These are phyloP conservation scores for Jackrogersella multiformis DNA, from an alignment of 495 filamentous ascomycete species.

Conservation along the genomic window DNA sequence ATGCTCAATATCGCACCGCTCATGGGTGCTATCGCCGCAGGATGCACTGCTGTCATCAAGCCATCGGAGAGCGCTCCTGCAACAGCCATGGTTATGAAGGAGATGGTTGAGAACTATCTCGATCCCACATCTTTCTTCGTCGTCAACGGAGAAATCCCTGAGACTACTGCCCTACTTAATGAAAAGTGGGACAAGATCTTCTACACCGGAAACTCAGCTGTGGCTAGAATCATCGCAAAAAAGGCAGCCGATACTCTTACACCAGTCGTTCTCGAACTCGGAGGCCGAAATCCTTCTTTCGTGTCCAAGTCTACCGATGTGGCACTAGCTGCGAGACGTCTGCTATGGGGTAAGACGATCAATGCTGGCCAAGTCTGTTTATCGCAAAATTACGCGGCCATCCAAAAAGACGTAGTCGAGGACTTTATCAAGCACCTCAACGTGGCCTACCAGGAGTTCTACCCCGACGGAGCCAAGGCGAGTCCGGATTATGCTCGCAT, in stretches of 20 bases:
- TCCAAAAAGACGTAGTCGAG: constrained; percentile 76
- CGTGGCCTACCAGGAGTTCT: constrained; percentile 77
- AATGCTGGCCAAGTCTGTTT: constrained; percentile 93
- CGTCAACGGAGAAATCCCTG: constrained; percentile 80
- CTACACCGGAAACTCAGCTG: constrained; percentile 82
- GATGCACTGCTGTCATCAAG: constrained; percentile 89
- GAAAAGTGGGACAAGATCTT: constrained; percentile 98
- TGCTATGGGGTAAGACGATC: constrained; percentile 85
- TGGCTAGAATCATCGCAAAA: constrained; percentile 88
- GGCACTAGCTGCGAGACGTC: constrained; percentile 79
- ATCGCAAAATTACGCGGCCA: constrained; percentile 85
- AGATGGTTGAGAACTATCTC: constrained; percentile 74
- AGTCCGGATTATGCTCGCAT: constrained; percentile 81
- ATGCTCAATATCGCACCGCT: constrained; percentile 80
- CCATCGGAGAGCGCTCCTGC: constrained; percentile 83
- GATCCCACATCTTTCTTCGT: constrained; percentile 80
- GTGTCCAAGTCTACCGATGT: constrained; percentile 83
- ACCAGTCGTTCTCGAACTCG: constrained; percentile 87
- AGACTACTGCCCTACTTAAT: constrained; percentile 82
- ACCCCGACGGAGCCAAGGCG: constrained; percentile 78
- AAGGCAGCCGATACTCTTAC: constrained; percentile 93
- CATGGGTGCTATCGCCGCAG: constrained; percentile 89
- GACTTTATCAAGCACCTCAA: constrained; percentile 80
- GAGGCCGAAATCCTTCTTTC: constrained; percentile 90
- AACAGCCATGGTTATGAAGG: constrained; percentile 79